Evolutionary conservation across 768 basidiomycete genomes (phyloP).

Genomic region (Tremella mesenterica): DNA sequence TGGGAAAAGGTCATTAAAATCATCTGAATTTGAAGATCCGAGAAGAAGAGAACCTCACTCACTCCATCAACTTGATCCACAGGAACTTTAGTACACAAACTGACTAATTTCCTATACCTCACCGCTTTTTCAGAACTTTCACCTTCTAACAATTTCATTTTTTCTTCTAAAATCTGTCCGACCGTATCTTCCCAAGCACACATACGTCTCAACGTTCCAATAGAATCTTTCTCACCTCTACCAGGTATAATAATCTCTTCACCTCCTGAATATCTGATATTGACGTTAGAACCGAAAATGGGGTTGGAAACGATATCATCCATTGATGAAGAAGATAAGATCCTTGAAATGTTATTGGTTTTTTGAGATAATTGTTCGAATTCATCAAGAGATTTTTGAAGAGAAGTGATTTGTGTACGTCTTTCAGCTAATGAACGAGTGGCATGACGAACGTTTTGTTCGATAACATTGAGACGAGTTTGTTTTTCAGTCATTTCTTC

Average conservation of each 20-base stretch:
- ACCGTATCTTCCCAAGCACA: constrained; percentile 74
- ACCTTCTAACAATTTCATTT: constrained; percentile 63
- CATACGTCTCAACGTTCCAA: constrained; percentile 67
- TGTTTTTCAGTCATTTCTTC: constrained; percentile 77
- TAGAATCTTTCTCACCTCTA: constrained; percentile 46
- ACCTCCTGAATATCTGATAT: constrained; percentile 36
- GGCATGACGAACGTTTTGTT: constrained; percentile 74
- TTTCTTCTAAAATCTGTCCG: constrained; percentile 62
- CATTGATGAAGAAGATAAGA: constrained; percentile 53
- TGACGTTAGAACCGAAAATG: constrained; percentile 43
- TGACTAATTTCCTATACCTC: constrained; percentile 83
- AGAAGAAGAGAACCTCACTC: constrained; percentile 43
- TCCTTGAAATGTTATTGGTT: constrained; percentile 72
- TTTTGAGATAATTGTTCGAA: constrained; percentile 74
- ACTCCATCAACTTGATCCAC: constrained; percentile 85
- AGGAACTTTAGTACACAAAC: constrained; percentile 75
- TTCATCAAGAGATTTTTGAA: constrained; percentile 65
- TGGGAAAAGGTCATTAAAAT: not conserved
- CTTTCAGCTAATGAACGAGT: constrained; percentile 86
- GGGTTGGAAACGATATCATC: not conserved
- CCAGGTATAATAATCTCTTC: constrained; percentile 46
- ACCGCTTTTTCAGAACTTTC: constrained; percentile 80
- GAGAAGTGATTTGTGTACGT: constrained; percentile 68
- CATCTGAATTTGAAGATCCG: constrained; percentile 3
- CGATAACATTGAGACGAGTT: constrained; percentile 75